Evolutionary conservation across 2,329 filamentous ascomycete species (phyloP).

Genomic region (Ambrosiella cleistominuta): DNA sequence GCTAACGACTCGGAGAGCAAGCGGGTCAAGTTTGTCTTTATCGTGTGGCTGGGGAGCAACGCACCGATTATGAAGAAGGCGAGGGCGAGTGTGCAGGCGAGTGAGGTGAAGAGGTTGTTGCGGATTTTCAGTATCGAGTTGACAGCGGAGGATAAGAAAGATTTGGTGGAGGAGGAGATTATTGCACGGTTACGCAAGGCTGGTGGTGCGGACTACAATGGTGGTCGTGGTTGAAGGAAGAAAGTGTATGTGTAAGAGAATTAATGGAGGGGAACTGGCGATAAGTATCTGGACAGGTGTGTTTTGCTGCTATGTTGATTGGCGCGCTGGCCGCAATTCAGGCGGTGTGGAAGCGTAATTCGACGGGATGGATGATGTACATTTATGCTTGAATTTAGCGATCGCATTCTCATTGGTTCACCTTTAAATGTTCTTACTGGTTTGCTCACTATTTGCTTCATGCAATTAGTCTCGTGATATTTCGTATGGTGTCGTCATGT

Average conservation of each 20-base stretch:
- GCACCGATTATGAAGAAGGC: conserved; percentile 55
- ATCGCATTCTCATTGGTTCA: not conserved
- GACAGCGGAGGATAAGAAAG: conserved; percentile 40
- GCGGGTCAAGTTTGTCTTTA: conserved; percentile 49
- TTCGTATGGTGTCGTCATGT: too few relatives aligned
- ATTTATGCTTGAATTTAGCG: not conserved
- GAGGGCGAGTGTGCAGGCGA: conserved; percentile 48
- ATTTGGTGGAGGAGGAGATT: conserved; percentile 44
- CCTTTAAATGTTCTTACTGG: too few relatives aligned
- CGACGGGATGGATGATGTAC: not conserved
- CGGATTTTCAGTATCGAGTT: conserved; percentile 48
- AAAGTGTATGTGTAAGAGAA: not conserved
- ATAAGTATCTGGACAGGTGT: too few relatives aligned
- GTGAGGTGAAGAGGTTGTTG: conserved; percentile 45
- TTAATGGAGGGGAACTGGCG: too few relatives aligned
- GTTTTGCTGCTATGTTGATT: too few relatives aligned
- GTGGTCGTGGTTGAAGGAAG: conserved; percentile 32
- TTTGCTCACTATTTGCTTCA: too few relatives aligned
- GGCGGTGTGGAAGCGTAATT: too few relatives aligned
- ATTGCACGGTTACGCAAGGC: conserved; percentile 44
- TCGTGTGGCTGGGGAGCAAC: conserved; percentile 49
- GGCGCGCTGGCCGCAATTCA: too few relatives aligned
- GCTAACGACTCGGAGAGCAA: conserved; percentile 54
- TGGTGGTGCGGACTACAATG: conserved; percentile 55
- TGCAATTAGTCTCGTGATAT: too few relatives aligned